Conservation (phyloP, 2,329 filamentous ascomycete genomes). For the Cordyceps cateniannulata region DNA sequence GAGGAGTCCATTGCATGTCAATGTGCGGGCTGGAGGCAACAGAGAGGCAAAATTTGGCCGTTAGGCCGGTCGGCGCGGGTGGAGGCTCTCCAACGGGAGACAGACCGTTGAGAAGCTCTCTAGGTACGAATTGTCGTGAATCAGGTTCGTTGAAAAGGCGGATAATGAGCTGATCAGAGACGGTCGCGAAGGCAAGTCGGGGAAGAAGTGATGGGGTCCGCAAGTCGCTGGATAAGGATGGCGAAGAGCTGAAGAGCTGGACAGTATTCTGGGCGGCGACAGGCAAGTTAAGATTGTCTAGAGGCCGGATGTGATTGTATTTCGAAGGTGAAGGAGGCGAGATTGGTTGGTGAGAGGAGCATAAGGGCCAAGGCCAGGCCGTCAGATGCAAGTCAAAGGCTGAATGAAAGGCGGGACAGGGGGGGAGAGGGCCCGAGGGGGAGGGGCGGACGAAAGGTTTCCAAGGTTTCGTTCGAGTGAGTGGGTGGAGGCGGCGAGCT, state of each 20-base stretch:
- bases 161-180: neutral
- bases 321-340: slow-evolving; percentile 5
- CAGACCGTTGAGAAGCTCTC: neutral
- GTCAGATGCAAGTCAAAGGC: slow-evolving; percentile 8
- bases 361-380: slow-evolving; percentile 1
- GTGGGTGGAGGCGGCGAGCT: slow-evolving; percentile 2
- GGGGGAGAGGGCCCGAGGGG: slow-evolving; percentile 10
- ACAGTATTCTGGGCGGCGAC: neutral
- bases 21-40: slow-evolving; percentile 11
- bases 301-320: neutral
- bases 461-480: slow-evolving; percentile 10
- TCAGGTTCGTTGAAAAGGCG: neutral
- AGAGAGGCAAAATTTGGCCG: neutral
- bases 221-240: neutral
- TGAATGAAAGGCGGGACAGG: slow-evolving; percentile 8
- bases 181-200: neutral
- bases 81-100: neutral
- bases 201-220: neutral
- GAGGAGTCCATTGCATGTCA: slow-evolving; percentile 53
- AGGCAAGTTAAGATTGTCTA: neutral
- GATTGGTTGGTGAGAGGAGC: slow-evolving; percentile 2
- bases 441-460: slow-evolving; percentile 11
- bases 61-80: neutral
- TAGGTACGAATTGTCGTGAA: neutral
- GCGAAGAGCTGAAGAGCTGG: neutral